Percentiles rank a stretch among this genome's conserved stretches.
Evolutionary conservation across 495 filamentous ascomycete genomes (phyloP).

Genomic region (Penicillium nucicola): DNA sequence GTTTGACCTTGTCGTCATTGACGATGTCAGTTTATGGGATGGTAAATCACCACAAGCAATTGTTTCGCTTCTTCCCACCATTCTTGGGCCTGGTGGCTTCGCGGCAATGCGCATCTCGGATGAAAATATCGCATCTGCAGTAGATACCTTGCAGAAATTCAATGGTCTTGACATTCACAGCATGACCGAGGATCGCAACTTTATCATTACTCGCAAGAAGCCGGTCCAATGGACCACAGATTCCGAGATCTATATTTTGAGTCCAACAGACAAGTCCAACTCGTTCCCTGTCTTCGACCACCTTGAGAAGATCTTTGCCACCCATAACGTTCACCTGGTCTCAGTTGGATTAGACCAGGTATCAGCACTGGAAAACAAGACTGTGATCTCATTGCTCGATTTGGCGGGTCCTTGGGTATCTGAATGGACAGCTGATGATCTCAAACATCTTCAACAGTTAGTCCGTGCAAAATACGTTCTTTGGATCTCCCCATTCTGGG

Average conservation of each 20-base stretch:
- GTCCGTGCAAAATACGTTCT: slow-evolving; percentile 21
- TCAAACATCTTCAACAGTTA: slow-evolving; percentile 11
- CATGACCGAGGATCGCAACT: slow-evolving; percentile 9
- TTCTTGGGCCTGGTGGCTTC: slow-evolving; percentile 11
- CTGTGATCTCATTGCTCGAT: slow-evolving; percentile 23
- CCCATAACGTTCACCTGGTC: slow-evolving; percentile 9
- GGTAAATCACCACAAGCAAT: neutral
- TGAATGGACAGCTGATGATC: slow-evolving; percentile 10
- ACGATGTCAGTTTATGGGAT: slow-evolving; percentile 10
- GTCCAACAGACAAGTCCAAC: neutral
- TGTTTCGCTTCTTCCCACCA: neutral
- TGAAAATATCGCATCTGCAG: neutral
- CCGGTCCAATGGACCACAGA: slow-evolving; percentile 9
- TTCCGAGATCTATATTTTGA: slow-evolving; percentile 15
- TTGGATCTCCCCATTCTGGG: slow-evolving; percentile 20
- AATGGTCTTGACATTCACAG: slow-evolving; percentile 8
- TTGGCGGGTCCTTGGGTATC: slow-evolving; percentile 14
- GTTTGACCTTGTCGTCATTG: slow-evolving; percentile 12
- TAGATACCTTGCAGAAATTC: slow-evolving; percentile 1
- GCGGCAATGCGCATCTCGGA: slow-evolving; percentile 7
- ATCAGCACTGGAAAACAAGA: slow-evolving; percentile 11
- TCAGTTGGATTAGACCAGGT: slow-evolving; percentile 13
- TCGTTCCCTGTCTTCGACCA: slow-evolving; percentile 6
- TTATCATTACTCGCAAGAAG: slow-evolving; percentile 10
- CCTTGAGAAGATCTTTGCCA: slow-evolving; percentile 14